Conservation (phyloP, 1,284 basidiomycete genomes). For the Pseudozyma pruni region DNA sequence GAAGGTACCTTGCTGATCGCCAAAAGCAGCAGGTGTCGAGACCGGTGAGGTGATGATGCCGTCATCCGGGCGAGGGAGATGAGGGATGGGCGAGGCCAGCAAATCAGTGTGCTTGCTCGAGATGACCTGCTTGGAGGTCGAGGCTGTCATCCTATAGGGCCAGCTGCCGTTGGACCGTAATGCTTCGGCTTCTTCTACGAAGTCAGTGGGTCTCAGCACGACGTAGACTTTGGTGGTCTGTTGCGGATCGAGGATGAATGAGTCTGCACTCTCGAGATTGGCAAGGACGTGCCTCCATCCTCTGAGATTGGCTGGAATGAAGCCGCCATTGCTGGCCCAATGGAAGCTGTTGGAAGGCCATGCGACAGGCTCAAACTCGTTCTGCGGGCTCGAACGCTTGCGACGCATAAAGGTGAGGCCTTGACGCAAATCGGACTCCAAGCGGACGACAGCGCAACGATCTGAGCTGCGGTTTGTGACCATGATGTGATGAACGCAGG, state of each 20-base stretch:
- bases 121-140: conserved; percentile 13
- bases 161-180: conserved; percentile 13
- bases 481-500: conserved; percentile 47
- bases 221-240: conserved; percentile 54
- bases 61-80: conserved; percentile 11
- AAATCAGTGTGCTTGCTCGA: conserved; percentile 19
- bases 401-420: conserved; percentile 55
- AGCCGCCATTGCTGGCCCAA: conserved; percentile 60
- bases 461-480: conserved; percentile 43
- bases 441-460: conserved; percentile 46
- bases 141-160: conserved; percentile 21
- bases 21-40: conserved; percentile 39
- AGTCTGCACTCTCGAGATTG: conserved; percentile 58
- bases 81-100: conserved; percentile 2
- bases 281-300: conserved; percentile 60
- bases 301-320: conserved; percentile 56
- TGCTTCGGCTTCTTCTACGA: conserved; percentile 42
- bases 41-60: conserved; percentile 21
- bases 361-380: conserved; percentile 37
- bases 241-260: conserved; percentile 54
- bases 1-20: conserved; percentile 34
- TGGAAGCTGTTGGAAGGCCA: conserved; percentile 59
- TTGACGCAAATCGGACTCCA: conserved; percentile 54
- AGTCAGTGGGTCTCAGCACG: conserved; percentile 50
- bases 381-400: conserved; percentile 43